Conservation (phyloP, 192 early-diverging fungal species). For the Dimargaris xerosporica region DNA sequence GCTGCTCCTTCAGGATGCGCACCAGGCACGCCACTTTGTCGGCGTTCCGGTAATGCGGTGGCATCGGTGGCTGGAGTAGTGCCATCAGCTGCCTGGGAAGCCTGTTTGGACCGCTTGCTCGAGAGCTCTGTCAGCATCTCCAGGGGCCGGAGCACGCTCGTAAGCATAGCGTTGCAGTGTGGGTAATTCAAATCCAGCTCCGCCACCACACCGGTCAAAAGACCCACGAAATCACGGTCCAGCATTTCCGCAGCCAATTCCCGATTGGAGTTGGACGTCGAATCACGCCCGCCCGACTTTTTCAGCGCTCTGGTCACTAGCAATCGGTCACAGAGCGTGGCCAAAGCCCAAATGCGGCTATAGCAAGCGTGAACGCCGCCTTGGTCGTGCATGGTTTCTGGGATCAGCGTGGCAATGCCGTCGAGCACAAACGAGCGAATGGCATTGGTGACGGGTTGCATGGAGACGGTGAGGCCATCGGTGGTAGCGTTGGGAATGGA, state of each 20-base stretch:
- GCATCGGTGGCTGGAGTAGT: too few relatives aligned
- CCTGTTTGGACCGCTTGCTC: constrained; percentile 21
- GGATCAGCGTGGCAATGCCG: constrained; percentile 25
- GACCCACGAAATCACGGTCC: constrained; percentile 69
- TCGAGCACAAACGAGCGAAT: constrained; percentile 53
- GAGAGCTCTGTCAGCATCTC: constrained; percentile 81
- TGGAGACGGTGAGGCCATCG: background rate
- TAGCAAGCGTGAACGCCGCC: background rate
- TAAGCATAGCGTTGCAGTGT: constrained; percentile 53
- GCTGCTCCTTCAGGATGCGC: too few relatives aligned
- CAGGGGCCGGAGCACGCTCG: constrained; percentile 67
- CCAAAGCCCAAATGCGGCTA: constrained; percentile 24
- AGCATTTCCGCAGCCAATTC: constrained; percentile 70
- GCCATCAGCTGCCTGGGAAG: too few relatives aligned
- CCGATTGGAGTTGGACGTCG: constrained; percentile 25
- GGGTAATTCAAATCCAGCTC: constrained; percentile 90
- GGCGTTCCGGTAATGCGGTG: too few relatives aligned
- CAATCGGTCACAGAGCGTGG: constrained; percentile 50
- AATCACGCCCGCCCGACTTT: background rate
- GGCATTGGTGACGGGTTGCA: background rate
- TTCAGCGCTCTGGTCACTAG: constrained; percentile 32
- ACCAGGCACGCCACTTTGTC: too few relatives aligned
- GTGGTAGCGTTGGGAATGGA: constrained; percentile 13
- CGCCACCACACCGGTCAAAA: constrained; percentile 60
- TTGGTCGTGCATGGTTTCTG: background rate